phyloP scores from a whole-genome alignment of 2,329 filamentous ascomycete species.

The Fusarium oxysporum region DNA sequence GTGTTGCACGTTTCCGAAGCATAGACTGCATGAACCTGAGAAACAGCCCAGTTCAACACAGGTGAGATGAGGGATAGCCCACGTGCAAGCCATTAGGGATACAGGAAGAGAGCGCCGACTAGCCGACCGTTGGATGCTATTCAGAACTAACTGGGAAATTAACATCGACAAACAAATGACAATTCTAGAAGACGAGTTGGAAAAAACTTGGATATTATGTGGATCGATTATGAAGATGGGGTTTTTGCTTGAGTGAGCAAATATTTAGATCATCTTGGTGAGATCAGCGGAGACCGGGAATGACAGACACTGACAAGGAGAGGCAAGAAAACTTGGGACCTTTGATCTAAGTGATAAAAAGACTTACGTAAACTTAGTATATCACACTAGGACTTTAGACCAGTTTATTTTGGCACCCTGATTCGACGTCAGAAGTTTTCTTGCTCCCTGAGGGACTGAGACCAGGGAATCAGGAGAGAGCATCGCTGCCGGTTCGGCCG shows the following conservation, averaged over 20 bases:
- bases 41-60: background rate
- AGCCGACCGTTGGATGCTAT: background rate
- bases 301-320: background rate
- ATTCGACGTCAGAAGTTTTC: no score
- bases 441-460: background rate
- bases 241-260: conserved; percentile 18
- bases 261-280: conserved; percentile 11
- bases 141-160: background rate
- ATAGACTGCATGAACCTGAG: background rate
- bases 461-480: background rate
- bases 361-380: no score
- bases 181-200: background rate
- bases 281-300: conserved; percentile 21
- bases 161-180: background rate
- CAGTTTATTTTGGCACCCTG: no score
- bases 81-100: background rate
- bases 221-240: conserved; percentile 24
- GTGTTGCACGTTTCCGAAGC: conserved; percentile 18
- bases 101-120: background rate
- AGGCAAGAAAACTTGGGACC: no score
- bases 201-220: conserved; percentile 34
- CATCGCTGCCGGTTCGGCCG: conserved; percentile 23
- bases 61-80: background rate
- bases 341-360: no score
- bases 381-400: no score